Evolutionary conservation across 805 yeast genomes (phyloP).

Genomic region (Yamadazyma ubonensis): DNA sequence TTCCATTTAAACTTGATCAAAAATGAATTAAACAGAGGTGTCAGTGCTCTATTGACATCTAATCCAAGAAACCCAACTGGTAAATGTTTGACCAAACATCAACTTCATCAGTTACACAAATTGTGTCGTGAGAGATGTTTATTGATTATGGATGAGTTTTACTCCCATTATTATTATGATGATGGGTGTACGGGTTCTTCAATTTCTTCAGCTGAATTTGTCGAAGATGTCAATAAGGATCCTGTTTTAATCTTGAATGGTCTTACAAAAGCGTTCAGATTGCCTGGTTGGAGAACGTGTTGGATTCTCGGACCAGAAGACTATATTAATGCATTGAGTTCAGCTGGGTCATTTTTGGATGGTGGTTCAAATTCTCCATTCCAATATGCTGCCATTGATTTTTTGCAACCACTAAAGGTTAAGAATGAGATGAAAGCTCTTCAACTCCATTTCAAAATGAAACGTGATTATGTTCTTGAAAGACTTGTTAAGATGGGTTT

Average conservation of each 20-base stretch:
- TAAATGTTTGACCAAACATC: constrained; percentile 46
- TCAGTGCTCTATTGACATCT: constrained; percentile 55
- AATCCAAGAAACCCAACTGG: constrained; percentile 68
- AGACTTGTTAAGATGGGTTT: constrained; percentile 56
- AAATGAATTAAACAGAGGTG: constrained; percentile 55
- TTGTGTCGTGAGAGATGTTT: constrained; percentile 54
- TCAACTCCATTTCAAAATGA: constrained; percentile 55
- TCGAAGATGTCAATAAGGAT: constrained; percentile 55
- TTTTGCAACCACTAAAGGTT: constrained; percentile 51
- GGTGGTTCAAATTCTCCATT: constrained; percentile 64
- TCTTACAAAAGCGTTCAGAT: constrained; percentile 57
- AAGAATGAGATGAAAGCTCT: constrained; percentile 55
- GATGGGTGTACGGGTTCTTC: constrained; percentile 54
- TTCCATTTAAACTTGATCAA: constrained; percentile 52
- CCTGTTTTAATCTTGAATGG: constrained; percentile 63
- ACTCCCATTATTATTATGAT: constrained; percentile 56
- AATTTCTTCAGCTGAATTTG: constrained; percentile 49
- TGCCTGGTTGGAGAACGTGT: constrained; percentile 65
- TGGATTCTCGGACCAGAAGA: constrained; percentile 66
- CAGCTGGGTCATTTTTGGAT: constrained; percentile 60
- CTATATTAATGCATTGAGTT: constrained; percentile 52
- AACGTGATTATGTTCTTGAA: constrained; percentile 53
- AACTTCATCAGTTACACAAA: constrained; percentile 48
- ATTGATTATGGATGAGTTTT: constrained; percentile 63
- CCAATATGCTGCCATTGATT: constrained; percentile 58